Conservation (phyloP, 139 green algal genomes). For the Micromonas commoda region DNA sequence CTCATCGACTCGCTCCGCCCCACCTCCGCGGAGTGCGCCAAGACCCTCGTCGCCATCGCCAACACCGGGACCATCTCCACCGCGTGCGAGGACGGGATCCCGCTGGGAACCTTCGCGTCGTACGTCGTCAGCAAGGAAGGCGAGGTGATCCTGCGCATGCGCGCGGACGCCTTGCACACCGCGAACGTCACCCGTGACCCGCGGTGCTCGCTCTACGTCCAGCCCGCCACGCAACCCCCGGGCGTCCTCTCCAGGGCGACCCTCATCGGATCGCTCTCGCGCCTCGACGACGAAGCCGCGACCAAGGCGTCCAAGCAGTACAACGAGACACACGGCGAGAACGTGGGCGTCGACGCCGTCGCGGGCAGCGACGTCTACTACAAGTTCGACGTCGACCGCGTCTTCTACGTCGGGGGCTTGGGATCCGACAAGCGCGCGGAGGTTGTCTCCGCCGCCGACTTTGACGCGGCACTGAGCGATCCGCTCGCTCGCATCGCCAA, state of each 20-base stretch:
- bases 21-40: conserved; percentile 54
- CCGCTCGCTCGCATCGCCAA: not conserved
- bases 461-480: not conserved
- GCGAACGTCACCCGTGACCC: conserved; percentile 54
- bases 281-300: conserved; percentile 28
- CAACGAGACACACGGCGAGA: conserved; percentile 19
- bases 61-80: conserved; percentile 69
- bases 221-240: not conserved
- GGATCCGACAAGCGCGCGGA: not conserved
- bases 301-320: conserved; percentile 34
- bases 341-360: conserved; percentile 44
- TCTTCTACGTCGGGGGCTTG: conserved; percentile 28
- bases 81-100: conserved; percentile 45
- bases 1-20: not conserved
- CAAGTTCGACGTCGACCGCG: conserved; percentile 41
- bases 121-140: conserved; percentile 70
- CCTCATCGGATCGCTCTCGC: conserved; percentile 7
- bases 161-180: conserved; percentile 58
- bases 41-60: conserved; percentile 64
- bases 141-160: conserved; percentile 59
- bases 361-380: conserved; percentile 43
- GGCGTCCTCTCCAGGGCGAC: not conserved
- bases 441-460: not conserved
- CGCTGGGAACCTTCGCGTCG: conserved; percentile 67
- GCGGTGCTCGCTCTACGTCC: conserved; percentile 70